A percentile compares a stretch with the other conserved stretches of the same genome.
phyloP scores from a whole-genome alignment of 768 basidiomycete genomes.

The Hygrophoropsis aurantiaca region DNA sequence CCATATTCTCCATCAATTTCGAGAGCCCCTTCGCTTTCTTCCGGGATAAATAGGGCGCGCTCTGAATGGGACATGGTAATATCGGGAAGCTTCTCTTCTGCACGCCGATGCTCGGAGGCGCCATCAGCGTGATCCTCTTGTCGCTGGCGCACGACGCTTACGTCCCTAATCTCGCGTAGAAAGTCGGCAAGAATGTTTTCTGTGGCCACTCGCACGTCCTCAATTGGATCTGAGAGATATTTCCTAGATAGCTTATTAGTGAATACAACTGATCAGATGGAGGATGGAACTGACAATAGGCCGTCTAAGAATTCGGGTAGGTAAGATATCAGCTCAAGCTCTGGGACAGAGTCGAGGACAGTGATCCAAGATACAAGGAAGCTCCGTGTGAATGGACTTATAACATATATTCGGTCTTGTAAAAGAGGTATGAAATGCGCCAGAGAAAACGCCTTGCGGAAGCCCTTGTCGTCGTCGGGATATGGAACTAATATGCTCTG shows the following conservation, averaged over 20 bases:
- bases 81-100: constrained; percentile 57
- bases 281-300: constrained; percentile 63
- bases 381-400: constrained; percentile 93
- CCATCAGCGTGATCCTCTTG: constrained; percentile 53
- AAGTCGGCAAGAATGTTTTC: constrained; percentile 89
- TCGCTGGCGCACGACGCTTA: constrained; percentile 71
- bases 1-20: constrained; percentile 41
- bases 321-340: constrained; percentile 91
- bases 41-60: constrained; percentile 54
- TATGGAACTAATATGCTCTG: constrained; percentile 64
- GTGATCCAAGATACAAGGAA: constrained; percentile 98
- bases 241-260: constrained; percentile 49
- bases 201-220: constrained; percentile 89
- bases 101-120: constrained; percentile 36
- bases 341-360: constrained; percentile 93
- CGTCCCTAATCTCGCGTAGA: constrained; percentile 85
- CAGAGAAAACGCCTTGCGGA: constrained; percentile 86
- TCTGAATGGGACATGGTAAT: constrained; percentile 58
- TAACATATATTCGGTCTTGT: constrained; percentile 89
- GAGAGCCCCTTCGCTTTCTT: constrained; percentile 43
- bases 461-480: constrained; percentile 49
- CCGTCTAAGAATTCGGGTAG: constrained; percentile 95
- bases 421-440: constrained; percentile 93
- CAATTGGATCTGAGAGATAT: constrained; percentile 93
- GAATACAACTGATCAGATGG: constrained; percentile 4